A percentile compares a stretch with the other conserved stretches of the same genome.
Conservation (phyloP, 805 yeast species). For the Lipomyces sp. region DNA sequence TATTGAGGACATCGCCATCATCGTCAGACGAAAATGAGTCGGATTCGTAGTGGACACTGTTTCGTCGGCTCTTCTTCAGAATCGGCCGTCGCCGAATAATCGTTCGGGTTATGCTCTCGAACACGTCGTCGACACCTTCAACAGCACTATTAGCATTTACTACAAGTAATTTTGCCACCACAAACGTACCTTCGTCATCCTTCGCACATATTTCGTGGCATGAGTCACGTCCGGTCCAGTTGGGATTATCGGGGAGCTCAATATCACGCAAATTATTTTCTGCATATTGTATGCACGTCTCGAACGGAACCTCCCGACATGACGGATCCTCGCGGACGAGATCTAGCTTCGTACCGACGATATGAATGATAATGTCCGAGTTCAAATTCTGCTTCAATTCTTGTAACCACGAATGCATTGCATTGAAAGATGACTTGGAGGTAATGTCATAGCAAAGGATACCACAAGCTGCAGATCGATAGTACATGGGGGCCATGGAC, state of each 20-base stretch:
- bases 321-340: constrained; percentile 45
- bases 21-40: constrained; percentile 34
- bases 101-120: constrained; percentile 44
- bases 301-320: constrained; percentile 45
- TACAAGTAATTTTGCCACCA: neutral
- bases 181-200: constrained; percentile 41
- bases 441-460: constrained; percentile 47
- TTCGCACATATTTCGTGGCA: constrained; percentile 47
- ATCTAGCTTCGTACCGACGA: constrained; percentile 47
- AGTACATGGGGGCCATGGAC: constrained; percentile 66
- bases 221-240: constrained; percentile 40
- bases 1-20: constrained; percentile 17
- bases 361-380: constrained; percentile 43
- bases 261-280: constrained; percentile 38
- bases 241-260: constrained; percentile 24
- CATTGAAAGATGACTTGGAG: constrained; percentile 44
- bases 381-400: constrained; percentile 44
- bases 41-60: constrained; percentile 35
- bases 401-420: constrained; percentile 46
- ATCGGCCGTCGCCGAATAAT: constrained; percentile 38
- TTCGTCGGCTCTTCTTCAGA: constrained; percentile 41
- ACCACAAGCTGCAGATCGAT: constrained; percentile 49
- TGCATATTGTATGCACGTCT: constrained; percentile 45
- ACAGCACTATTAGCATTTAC: neutral
- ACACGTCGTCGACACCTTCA: constrained; percentile 45